A percentile compares a stretch with the other conserved stretches of the same genome.
Evolutionary conservation across 1,284 basidiomycete genomes (phyloP).

Genomic region (Pterulicium gracile): DNA sequence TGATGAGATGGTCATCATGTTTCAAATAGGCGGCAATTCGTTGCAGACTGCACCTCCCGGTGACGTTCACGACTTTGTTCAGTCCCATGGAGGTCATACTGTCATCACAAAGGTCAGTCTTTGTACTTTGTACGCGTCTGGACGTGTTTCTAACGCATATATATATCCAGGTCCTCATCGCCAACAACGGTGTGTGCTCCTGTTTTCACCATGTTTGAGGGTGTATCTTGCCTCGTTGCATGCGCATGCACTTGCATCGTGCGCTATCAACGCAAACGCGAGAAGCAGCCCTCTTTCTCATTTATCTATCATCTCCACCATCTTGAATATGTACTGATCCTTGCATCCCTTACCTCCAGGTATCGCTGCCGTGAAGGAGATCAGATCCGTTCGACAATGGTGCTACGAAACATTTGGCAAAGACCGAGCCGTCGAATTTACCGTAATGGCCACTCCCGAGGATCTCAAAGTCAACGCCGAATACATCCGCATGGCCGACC

Average conservation of each 20-base stretch:
- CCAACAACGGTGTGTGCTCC: background rate
- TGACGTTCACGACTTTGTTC: conserved; percentile 86
- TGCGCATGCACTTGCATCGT: conserved; percentile 4
- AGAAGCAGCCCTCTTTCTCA: too few relatives aligned
- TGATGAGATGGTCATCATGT: background rate
- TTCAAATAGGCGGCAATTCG: conserved; percentile 77
- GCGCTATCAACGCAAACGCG: conserved; percentile 83
- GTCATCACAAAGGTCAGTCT: conserved; percentile 90
- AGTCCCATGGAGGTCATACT: conserved; percentile 88
- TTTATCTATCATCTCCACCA: conserved; percentile 22
- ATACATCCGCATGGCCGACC: conserved; percentile 99
- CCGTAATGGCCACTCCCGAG: conserved; percentile 99
- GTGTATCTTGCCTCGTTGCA: background rate
- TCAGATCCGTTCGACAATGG: conserved; percentile 98
- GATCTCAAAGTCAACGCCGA: conserved; percentile 98
- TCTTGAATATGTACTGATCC: conserved; percentile 12
- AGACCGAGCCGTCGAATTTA: conserved; percentile 95
- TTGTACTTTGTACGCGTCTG: background rate
- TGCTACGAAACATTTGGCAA: conserved; percentile 98
- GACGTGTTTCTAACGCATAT: conserved; percentile 1
- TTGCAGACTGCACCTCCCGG: conserved; percentile 76
- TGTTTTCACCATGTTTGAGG: conserved; percentile 3
- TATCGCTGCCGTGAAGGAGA: conserved; percentile 99
- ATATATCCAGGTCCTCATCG: conserved; percentile 1
- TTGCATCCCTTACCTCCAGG: conserved; percentile 32